A percentile compares a stretch with the other conserved stretches of the same genome.
phyloP scores from a whole-genome alignment of 108 stramenopile species.

The Epithemia pelagica region DNA sequence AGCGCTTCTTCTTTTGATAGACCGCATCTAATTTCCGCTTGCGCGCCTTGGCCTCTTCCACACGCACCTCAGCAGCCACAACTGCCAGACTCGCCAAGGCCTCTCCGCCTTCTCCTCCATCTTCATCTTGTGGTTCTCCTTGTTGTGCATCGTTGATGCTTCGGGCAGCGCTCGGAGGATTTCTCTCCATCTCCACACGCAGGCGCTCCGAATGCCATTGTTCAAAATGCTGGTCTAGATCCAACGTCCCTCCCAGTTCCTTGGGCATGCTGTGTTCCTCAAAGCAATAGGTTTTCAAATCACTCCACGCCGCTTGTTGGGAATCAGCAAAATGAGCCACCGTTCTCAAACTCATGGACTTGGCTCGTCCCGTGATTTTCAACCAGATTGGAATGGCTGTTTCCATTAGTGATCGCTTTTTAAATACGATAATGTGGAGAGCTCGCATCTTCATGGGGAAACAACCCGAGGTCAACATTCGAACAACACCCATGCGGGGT shows the following conservation, averaged over 20 bases:
- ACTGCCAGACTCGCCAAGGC: background rate
- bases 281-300: background rate
- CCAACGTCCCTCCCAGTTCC: background rate
- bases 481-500: background rate
- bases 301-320: background rate
- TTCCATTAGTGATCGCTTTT: conserved; percentile 1
- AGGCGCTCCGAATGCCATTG: background rate
- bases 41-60: conserved; percentile 1
- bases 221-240: background rate
- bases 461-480: background rate
- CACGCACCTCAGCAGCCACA: background rate
- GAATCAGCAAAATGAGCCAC: background rate
- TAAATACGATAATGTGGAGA: background rate
- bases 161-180: too few species aligned
- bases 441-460: background rate
- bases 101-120: background rate
- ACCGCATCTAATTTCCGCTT: conserved; percentile 1
- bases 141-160: background rate
- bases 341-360: background rate
- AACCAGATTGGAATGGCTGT: background rate
- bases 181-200: background rate
- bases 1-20: background rate
- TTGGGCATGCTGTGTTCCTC: background rate
- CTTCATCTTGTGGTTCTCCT: background rate
- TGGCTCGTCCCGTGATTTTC: background rate